A percentile compares a stretch with the other conserved stretches of the same genome.
Evolutionary conservation across 306 rosid species (phyloP).

Genomic region (Sechiopsis laciniata): DNA sequence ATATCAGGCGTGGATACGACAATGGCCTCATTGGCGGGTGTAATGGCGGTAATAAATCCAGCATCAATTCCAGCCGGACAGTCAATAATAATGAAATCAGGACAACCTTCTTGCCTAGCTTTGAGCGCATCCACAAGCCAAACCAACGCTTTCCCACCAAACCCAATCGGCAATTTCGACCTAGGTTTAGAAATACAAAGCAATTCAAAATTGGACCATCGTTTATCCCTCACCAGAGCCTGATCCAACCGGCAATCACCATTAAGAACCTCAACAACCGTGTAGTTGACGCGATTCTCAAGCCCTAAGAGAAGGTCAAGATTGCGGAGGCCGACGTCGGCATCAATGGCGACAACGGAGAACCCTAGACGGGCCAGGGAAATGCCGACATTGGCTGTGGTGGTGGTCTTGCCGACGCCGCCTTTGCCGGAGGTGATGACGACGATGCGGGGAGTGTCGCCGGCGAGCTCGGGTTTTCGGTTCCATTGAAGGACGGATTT

Average conservation of each 20-base stretch:
- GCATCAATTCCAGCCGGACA: constrained; percentile 99
- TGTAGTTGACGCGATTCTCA: constrained; percentile 92
- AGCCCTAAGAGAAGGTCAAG: constrained; percentile 96
- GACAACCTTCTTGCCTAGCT: constrained; percentile 51
- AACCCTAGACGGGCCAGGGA: constrained; percentile 91
- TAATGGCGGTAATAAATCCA: constrained; percentile 89
- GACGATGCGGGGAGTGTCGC: constrained; percentile 83
- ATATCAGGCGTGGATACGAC: constrained; percentile 91
- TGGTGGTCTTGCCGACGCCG: constrained; percentile 91
- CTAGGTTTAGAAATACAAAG: constrained; percentile 94
- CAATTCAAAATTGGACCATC: constrained; percentile 89
- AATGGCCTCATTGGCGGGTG: constrained; percentile 91
- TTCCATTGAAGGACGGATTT: constrained; percentile 76
- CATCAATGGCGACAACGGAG: constrained; percentile 92
- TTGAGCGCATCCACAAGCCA: constrained; percentile 93
- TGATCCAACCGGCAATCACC: constrained; percentile 97
- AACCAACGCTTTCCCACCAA: constrained; percentile 83
- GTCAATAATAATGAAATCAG: constrained; percentile 79
- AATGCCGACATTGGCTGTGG: constrained; percentile 90
- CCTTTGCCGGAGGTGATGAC: constrained; percentile 94
- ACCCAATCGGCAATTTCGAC: constrained; percentile 80
- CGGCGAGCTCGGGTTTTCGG: constrained; percentile 75
- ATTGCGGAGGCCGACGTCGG: constrained; percentile 93
- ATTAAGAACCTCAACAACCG: constrained; percentile 85
- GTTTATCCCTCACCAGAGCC: constrained; percentile 82